These are phyloP conservation scores for baker's yeast (Saccharomyces cerevisiae) DNA, from an alignment of 805 yeast genomes.

Conservation along the genomic window DNA sequence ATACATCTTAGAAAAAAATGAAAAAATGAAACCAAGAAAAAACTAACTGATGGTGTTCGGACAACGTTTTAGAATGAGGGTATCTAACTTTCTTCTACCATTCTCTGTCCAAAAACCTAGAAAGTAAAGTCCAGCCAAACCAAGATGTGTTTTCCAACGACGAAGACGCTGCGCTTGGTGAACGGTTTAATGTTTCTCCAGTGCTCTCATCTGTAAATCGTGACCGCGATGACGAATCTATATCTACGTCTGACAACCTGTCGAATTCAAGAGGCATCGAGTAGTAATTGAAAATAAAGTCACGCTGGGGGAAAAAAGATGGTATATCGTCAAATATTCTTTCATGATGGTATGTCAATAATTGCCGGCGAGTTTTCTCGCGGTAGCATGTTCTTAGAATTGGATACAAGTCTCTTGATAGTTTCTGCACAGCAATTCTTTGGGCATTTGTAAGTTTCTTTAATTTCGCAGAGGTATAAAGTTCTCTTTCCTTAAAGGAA, in stretches of 20 bases:
- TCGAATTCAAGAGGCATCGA: constrained; percentile 1
- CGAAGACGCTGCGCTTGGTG: neutral
- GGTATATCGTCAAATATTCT: constrained; percentile 1
- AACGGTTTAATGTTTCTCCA: neutral
- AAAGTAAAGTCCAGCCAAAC: constrained; percentile 1
- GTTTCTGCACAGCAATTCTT: constrained; percentile 6
- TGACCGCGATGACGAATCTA: neutral
- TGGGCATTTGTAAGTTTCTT: constrained; percentile 8
- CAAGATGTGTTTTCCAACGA: neutral
- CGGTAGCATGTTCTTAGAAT: constrained; percentile 11
- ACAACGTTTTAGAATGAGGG: neutral
- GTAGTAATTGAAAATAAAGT: neutral
- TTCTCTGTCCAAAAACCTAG: neutral
- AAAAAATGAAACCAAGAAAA: neutral
- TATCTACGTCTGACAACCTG: neutral
- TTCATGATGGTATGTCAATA: neutral
- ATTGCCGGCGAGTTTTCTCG: neutral
- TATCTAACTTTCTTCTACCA: neutral
- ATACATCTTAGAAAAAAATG: neutral
- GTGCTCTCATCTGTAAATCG: neutral
- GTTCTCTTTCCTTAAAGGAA: neutral
- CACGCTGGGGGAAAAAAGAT: constrained; percentile 2
- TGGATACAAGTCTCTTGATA: constrained; percentile 13
- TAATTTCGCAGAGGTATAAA: constrained; percentile 6
- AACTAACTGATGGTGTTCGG: neutral